phyloP scores from a whole-genome alignment of 441 rosid species.

The Kokia cookei region DNA sequence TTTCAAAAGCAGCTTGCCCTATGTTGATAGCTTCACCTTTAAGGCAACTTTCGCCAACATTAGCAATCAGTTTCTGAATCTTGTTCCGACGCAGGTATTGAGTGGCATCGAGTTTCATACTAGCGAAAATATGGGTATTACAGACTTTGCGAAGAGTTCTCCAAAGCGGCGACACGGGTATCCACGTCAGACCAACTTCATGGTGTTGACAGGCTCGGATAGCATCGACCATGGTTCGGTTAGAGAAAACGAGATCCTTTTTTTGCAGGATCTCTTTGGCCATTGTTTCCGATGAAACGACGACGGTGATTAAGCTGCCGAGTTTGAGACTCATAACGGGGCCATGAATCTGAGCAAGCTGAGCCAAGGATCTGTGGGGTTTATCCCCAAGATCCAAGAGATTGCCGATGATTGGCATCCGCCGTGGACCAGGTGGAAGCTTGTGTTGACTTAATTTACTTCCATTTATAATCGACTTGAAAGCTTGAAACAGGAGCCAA shows the following conservation, averaged over 20 bases:
- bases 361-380: slow-evolving; percentile 26
- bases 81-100: slow-evolving; percentile 17
- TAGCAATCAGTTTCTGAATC: slow-evolving; percentile 16
- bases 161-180: slow-evolving; percentile 19
- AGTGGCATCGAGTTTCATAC: slow-evolving; percentile 17
- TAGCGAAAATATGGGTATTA: slow-evolving; percentile 18
- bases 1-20: slow-evolving; percentile 20
- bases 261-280: slow-evolving; percentile 27
- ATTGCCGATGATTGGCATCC: slow-evolving; percentile 20
- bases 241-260: slow-evolving; percentile 25
- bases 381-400: slow-evolving; percentile 24
- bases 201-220: slow-evolving; percentile 8
- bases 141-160: slow-evolving; percentile 26
- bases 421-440: slow-evolving; percentile 29
- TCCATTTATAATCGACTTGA: background rate
- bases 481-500: background rate
- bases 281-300: slow-evolving; percentile 15
- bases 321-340: slow-evolving; percentile 24
- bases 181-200: slow-evolving; percentile 9
- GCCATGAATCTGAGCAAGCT: slow-evolving; percentile 25
- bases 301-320: slow-evolving; percentile 12
- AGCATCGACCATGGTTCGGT: slow-evolving; percentile 11
- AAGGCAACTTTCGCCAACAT: slow-evolving; percentile 6
- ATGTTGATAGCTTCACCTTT: slow-evolving; percentile 13
- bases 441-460: background rate